Percentiles rank a stretch among this genome's conserved stretches.
Evolutionary conservation across 306 rosid genomes (phyloP).

Genomic region (Dalbergia cultrata): DNA sequence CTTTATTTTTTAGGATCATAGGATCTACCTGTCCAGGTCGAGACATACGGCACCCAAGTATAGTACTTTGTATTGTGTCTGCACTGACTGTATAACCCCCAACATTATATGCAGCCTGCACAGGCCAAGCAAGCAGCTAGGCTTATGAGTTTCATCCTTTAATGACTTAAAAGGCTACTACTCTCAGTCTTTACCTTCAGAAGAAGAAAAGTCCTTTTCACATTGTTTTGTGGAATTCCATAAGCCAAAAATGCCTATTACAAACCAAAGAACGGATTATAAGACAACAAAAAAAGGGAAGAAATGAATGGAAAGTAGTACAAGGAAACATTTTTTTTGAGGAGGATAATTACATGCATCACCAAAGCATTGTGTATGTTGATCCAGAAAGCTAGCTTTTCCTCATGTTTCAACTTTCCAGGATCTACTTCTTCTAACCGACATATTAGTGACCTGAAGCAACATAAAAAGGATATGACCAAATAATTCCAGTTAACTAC

Average conservation of each 20-base stretch:
- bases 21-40: slow-evolving; percentile 91
- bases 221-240: slow-evolving; percentile 92
- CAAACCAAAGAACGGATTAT: slow-evolving; percentile 46
- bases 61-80: slow-evolving; percentile 80
- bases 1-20: neutral
- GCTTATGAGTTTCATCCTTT: slow-evolving; percentile 19
- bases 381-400: slow-evolving; percentile 97
- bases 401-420: slow-evolving; percentile 78
- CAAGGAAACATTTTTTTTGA: slow-evolving; percentile 7
- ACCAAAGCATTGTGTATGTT: slow-evolving; percentile 94
- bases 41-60: slow-evolving; percentile 87
- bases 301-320: slow-evolving; percentile 37
- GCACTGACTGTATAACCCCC: slow-evolving; percentile 93
- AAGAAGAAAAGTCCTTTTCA: slow-evolving; percentile 79
- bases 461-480: slow-evolving; percentile 37
- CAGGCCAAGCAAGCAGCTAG: slow-evolving; percentile 42
- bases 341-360: slow-evolving; percentile 86
- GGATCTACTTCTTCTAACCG: slow-evolving; percentile 84
- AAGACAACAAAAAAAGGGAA: slow-evolving; percentile 15
- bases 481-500: slow-evolving; percentile 7
- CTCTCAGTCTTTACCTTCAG: slow-evolving; percentile 68
- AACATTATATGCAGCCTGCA: slow-evolving; percentile 96
- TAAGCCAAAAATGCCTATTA: slow-evolving; percentile 93
- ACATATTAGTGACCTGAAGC: slow-evolving; percentile 77
- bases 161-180: slow-evolving; percentile 12